Conservation (phyloP, 1,284 basidiomycete species). For the Naganishia albida region DNA sequence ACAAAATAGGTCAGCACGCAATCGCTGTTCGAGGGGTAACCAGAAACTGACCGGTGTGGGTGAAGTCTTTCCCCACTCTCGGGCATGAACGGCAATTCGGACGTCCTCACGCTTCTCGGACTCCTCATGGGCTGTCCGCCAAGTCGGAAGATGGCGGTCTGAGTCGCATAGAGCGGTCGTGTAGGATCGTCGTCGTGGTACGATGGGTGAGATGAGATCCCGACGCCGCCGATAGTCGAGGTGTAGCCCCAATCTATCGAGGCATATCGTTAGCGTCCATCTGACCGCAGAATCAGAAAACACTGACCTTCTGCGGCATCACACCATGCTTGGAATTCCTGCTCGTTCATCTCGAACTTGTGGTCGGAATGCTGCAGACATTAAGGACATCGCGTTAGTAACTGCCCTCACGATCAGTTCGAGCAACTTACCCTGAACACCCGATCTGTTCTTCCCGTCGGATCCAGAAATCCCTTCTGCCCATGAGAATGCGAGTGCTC, state of each 20-base stretch:
- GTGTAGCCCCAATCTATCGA: slow-evolving; percentile 40
- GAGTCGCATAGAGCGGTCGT: slow-evolving; percentile 63
- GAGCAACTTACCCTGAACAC: slow-evolving; percentile 56
- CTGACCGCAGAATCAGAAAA: not conserved
- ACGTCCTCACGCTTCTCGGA: slow-evolving; percentile 51
- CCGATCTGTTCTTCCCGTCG: slow-evolving; percentile 67
- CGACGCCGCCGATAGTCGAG: slow-evolving; percentile 52
- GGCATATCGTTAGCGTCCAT: not conserved
- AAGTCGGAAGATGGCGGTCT: slow-evolving; percentile 67
- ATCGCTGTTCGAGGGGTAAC: too few relatives aligned
- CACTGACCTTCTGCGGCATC: slow-evolving; percentile 60
- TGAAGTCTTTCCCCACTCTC: slow-evolving; percentile 41
- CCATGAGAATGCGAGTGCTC: slow-evolving; percentile 38
- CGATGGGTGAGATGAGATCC: slow-evolving; percentile 49
- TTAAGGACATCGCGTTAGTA: too few relatives aligned
- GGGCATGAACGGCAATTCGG: slow-evolving; percentile 51
- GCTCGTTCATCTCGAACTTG: slow-evolving; percentile 86
- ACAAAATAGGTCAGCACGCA: not conserved
- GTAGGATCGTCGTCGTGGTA: slow-evolving; percentile 47
- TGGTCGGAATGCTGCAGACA: slow-evolving; percentile 67
- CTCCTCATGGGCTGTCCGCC: slow-evolving; percentile 49
- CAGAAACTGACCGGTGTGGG: slow-evolving; percentile 35
- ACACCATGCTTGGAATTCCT: slow-evolving; percentile 79
- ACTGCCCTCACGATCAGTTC: too few relatives aligned
- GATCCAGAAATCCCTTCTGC: slow-evolving; percentile 65